phyloP scores from a whole-genome alignment of 208 protist species.

The Zelonia costaricensis region DNA sequence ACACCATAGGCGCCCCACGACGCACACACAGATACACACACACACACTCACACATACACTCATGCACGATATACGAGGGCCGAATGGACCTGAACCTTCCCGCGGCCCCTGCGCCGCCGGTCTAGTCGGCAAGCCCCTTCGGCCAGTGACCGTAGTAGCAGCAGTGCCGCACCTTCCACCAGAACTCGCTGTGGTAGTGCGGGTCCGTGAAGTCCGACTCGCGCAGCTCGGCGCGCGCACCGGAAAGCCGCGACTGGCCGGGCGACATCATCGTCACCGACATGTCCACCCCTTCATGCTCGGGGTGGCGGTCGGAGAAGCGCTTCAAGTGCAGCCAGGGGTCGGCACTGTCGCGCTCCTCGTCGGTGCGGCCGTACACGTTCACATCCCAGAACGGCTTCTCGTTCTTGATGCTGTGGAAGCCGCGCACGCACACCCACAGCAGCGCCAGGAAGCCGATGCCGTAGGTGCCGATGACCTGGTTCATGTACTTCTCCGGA shows the following conservation, averaged over 20 bases:
- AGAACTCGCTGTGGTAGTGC: conserved; percentile 87
- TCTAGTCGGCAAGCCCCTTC: conserved; percentile 74
- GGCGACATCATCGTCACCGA: conserved; percentile 81
- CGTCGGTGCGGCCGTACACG: conserved; percentile 76
- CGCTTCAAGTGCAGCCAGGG: conserved; percentile 77
- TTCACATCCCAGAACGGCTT: conserved; percentile 89
- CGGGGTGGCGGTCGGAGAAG: conserved; percentile 84
- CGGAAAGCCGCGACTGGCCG: conserved; percentile 72
- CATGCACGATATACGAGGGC: background rate
- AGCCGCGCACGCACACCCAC: conserved; percentile 74
- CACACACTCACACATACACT: conserved; percentile 1
- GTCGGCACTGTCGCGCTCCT: conserved; percentile 52
- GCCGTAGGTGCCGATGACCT: conserved; percentile 70
- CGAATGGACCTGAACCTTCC: background rate
- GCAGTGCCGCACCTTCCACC: conserved; percentile 88
- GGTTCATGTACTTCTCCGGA: conserved; percentile 78
- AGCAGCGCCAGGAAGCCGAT: conserved; percentile 50
- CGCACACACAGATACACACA: background rate
- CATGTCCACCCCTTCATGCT: conserved; percentile 78
- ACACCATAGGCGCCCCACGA: too few species aligned
- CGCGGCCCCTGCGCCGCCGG: background rate
- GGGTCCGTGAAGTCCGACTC: conserved; percentile 89
- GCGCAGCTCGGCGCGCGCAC: conserved; percentile 76
- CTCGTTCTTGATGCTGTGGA: conserved; percentile 86
- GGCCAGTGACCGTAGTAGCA: conserved; percentile 91